A percentile compares a stretch with the other conserved stretches of the same genome.
Conservation (phyloP, 768 basidiomycete genomes). For the Tylopilus rubrobrunneus region DNA sequence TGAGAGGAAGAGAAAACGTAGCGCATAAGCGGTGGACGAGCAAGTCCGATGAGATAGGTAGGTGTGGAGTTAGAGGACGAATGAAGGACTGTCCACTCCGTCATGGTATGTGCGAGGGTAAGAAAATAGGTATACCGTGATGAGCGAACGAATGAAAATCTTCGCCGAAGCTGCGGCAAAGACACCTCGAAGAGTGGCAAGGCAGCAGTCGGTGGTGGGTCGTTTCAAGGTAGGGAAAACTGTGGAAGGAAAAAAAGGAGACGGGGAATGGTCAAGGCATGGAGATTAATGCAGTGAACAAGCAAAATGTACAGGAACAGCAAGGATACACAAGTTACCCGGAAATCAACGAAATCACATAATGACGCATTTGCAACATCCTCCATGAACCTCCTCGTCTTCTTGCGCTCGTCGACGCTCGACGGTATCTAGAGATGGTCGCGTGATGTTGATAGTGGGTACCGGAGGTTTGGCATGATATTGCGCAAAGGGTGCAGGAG, state of each 20-base stretch:
- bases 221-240: slow-evolving; percentile 9
- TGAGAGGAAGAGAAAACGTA: neutral
- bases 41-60: slow-evolving; percentile 14
- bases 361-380: slow-evolving; percentile 79
- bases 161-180: slow-evolving; percentile 9
- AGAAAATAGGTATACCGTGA: slow-evolving; percentile 21
- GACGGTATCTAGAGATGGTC: slow-evolving; percentile 25
- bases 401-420: slow-evolving; percentile 28
- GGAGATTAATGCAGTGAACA: slow-evolving; percentile 18
- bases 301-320: slow-evolving; percentile 23
- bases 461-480: slow-evolving; percentile 36
- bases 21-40: slow-evolving; percentile 7
- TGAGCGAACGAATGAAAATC: slow-evolving; percentile 10
- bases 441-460: slow-evolving; percentile 31
- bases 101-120: slow-evolving; percentile 16
- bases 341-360: slow-evolving; percentile 53
- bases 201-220: slow-evolving; percentile 10
- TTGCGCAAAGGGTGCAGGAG: slow-evolving; percentile 63
- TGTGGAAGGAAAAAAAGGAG: neutral
- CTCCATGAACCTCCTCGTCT: slow-evolving; percentile 46
- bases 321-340: slow-evolving; percentile 20
- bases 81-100: slow-evolving; percentile 19
- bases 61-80: slow-evolving; percentile 13
- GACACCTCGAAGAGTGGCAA: slow-evolving; percentile 3
- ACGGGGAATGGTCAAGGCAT: slow-evolving; percentile 3